Evolutionary conservation across 345 rosid species (phyloP).

Genomic region (Nephelium lappaceum): DNA sequence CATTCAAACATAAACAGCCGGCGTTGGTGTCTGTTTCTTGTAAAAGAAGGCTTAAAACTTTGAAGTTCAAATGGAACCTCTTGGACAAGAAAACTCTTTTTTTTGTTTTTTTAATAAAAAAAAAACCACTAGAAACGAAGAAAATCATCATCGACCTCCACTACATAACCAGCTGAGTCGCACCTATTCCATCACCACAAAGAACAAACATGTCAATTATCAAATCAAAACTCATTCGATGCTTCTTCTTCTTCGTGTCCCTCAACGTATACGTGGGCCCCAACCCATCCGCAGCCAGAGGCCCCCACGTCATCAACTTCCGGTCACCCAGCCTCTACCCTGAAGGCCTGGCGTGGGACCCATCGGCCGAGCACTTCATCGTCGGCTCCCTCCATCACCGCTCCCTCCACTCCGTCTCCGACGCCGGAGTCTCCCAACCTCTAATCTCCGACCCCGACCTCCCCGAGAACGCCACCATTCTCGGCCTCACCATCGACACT

Average conservation of each 20-base stretch:
- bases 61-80: background rate
- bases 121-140: no score
- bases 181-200: background rate
- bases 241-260: conserved; percentile 19
- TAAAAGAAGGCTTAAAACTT: background rate
- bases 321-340: conserved; percentile 72
- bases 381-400: conserved; percentile 74
- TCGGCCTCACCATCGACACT: conserved; percentile 65
- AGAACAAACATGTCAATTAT: conserved; percentile 23
- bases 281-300: conserved; percentile 30
- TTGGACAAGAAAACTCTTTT: background rate
- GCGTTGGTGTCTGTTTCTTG: background rate
- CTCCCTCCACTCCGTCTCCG: conserved; percentile 69
- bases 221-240: conserved; percentile 9
- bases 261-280: conserved; percentile 15
- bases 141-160: background rate
- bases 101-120: no score
- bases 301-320: conserved; percentile 65
- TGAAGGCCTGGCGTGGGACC: conserved; percentile 74
- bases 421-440: conserved; percentile 68
- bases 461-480: conserved; percentile 60
- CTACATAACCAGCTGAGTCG: background rate
- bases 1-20: background rate
- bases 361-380: conserved; percentile 69
- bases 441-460: conserved; percentile 58